These are phyloP conservation scores for Verbascum thapsus DNA, from an alignment of 257 asterid genomes.

Conservation along the genomic window DNA sequence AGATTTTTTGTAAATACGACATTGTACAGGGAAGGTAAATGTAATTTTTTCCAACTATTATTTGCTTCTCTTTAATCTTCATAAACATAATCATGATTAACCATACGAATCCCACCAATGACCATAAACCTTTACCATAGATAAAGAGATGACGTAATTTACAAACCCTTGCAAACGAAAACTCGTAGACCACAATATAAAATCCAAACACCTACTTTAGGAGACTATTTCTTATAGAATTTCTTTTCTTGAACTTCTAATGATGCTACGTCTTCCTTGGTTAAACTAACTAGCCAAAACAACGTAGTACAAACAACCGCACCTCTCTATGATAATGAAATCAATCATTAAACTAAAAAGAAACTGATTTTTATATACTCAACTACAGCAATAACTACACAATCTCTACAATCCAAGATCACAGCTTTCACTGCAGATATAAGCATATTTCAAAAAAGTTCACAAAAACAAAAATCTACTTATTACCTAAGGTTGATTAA, in stretches of 20 bases:
- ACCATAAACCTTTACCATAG: neutral
- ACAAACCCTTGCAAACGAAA: constrained; percentile 10
- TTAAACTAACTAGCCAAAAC: constrained; percentile 18
- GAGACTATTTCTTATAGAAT: neutral
- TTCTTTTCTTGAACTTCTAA: constrained; percentile 8
- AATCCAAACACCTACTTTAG: constrained; percentile 25
- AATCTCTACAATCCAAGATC: constrained; percentile 31
- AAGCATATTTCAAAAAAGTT: constrained; percentile 38
- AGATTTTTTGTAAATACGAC: too few species aligned
- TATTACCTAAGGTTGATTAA: constrained; percentile 18
- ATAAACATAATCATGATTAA: constrained; percentile 6
- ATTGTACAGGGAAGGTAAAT: too few species aligned
- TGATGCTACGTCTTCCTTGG: constrained; percentile 6
- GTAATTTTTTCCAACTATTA: too few species aligned
- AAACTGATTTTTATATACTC: constrained; percentile 34
- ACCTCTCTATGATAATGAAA: constrained; percentile 24
- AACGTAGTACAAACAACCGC: constrained; percentile 19
- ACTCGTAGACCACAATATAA: constrained; percentile 20
- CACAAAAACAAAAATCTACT: neutral
- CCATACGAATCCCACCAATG: constrained; percentile 18
- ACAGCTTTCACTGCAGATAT: constrained; percentile 54
- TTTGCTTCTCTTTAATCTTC: constrained; percentile 5
- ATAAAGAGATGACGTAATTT: neutral
- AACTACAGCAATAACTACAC: constrained; percentile 30
- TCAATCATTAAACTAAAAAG: constrained; percentile 3